Evolutionary conservation across 345 rosid species (phyloP), one percentile per base, ranked within the genome.

Genomic region (Microcos paniculata): DNA sequence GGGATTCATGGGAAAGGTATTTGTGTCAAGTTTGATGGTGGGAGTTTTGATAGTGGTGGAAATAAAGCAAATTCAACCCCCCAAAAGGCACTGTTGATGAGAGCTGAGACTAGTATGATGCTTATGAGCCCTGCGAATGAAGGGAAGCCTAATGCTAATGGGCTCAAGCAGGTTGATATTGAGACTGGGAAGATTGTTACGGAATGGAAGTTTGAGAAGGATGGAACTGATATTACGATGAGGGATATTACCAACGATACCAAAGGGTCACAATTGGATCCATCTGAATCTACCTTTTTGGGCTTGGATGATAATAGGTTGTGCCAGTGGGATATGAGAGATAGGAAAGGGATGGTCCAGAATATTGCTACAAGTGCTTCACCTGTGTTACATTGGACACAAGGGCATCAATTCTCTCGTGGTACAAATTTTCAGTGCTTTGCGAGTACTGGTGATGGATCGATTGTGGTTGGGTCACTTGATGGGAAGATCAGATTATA

Each of bases 311-410:
- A 95, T 81, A 95, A 85, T 69, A 90, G 97, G 85, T 85, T 95
- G 80, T 95, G 98, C 76, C 99, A 91, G 53, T 95, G 99, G 99
- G 99, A 95, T 84, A 91, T 88, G 97, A 88, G 99, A 80, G 99
- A 93, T 68, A 85, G 74, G 82, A 79, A 87, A 42, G 99, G 99
- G 57, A 85, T 91, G 21, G 98, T 93, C 69, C 98, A 90, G 90
- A 81, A 89, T 74, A 85, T 91, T 18, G 89, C 79, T 2, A 80
- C 61, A 33, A 77, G 87, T 7, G 86, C 63, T 10, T 90, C 98
- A 0, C 96, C 98, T 1, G 90, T 91, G 73, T 84, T 95, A 88
- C 82, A 90, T 58, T 95, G 98, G 97, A 84, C 87, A 69, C 98
- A 91, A 76, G 98, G 99, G 71, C 98, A 93, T 78, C 99, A 93